Evolutionary conservation across 495 filamentous ascomycete species (phyloP).

Genomic region (Lineolata rhizophorae): DNA sequence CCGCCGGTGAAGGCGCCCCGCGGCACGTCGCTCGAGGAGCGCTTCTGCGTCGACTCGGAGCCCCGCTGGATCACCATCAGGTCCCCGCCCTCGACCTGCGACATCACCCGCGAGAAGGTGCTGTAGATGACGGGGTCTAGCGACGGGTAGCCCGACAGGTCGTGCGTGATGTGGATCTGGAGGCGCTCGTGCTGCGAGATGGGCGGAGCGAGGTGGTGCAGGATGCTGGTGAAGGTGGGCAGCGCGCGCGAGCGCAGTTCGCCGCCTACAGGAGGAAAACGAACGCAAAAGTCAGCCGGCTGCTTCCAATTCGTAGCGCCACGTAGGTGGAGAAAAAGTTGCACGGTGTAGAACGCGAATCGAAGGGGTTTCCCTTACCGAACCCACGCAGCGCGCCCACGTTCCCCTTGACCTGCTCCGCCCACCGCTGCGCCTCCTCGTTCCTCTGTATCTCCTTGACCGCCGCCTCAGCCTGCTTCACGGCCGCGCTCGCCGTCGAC

Average conservation of each 20-base stretch:
- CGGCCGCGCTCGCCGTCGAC: constrained; percentile 44
- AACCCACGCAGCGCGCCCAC: constrained; percentile 60
- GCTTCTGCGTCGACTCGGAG: constrained; percentile 53
- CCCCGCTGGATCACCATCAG: constrained; percentile 91
- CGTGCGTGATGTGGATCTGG: constrained; percentile 93
- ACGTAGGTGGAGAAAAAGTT: too few relatives aligned
- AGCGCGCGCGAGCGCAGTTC: constrained; percentile 76
- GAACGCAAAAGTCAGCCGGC: constrained; percentile 1
- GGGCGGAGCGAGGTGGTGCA: constrained; percentile 85
- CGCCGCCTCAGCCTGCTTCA: constrained; percentile 83
- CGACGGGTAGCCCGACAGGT: constrained; percentile 79
- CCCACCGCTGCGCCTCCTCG: constrained; percentile 91
- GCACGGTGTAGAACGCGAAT: too few relatives aligned
- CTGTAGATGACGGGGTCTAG: constrained; percentile 83
- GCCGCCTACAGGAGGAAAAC: constrained; percentile 57
- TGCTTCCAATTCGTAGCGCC: constrained; percentile 1
- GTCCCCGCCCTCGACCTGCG: constrained; percentile 93
- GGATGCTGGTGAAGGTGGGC: constrained; percentile 83
- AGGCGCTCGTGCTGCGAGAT: constrained; percentile 96
- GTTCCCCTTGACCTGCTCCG: constrained; percentile 81
- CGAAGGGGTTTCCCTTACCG: too few relatives aligned
- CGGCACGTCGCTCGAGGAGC: constrained; percentile 36
- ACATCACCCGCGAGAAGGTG: constrained; percentile 92
- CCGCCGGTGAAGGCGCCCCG: constrained; percentile 23
- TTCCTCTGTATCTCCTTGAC: constrained; percentile 92